Evolutionary conservation across 352 stramenopile species (phyloP).

Genomic region (Pythium phragmitis): DNA sequence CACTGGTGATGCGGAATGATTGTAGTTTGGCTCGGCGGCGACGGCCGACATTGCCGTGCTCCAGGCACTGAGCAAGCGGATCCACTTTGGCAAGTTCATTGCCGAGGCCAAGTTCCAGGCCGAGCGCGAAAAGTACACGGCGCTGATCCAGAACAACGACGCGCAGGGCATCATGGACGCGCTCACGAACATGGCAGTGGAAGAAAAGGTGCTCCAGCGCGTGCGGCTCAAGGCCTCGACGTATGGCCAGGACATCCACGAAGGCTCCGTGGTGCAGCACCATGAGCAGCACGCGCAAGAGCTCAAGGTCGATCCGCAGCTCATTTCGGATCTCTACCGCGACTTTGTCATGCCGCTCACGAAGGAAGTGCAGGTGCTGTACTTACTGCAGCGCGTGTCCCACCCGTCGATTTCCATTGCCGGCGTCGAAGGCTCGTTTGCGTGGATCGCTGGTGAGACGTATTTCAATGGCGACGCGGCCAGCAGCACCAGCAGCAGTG

Average conservation of each 20-base stretch:
- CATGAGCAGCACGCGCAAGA: constrained; percentile 32
- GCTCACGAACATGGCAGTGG: constrained; percentile 93
- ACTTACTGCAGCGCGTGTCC: constrained; percentile 81
- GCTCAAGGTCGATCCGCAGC: constrained; percentile 94
- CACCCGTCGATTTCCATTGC: constrained; percentile 77
- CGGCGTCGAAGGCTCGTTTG: constrained; percentile 71
- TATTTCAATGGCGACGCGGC: constrained; percentile 54
- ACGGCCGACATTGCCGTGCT: constrained; percentile 92
- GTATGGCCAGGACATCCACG: constrained; percentile 90
- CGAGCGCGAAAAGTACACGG: constrained; percentile 89
- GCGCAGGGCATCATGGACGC: constrained; percentile 95
- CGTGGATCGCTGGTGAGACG: constrained; percentile 64
- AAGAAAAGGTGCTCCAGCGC: constrained; percentile 90
- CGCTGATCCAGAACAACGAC: constrained; percentile 92
- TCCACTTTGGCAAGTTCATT: constrained; percentile 99
- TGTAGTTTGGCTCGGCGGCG: constrained; percentile 76
- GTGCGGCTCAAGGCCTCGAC: constrained; percentile 96
- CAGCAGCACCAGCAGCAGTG: background rate
- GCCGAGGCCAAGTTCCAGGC: constrained; percentile 96
- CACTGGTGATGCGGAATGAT: no score
- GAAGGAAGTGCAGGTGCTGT: constrained; percentile 97
- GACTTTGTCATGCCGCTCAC: constrained; percentile 99
- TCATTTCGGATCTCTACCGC: constrained; percentile 96
- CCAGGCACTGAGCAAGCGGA: constrained; percentile 95
- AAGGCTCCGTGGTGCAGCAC: constrained; percentile 37